Base-by-base conservation (phyloP, 176 grass and related monocot species). In the Metroxylon sagu region DNA sequence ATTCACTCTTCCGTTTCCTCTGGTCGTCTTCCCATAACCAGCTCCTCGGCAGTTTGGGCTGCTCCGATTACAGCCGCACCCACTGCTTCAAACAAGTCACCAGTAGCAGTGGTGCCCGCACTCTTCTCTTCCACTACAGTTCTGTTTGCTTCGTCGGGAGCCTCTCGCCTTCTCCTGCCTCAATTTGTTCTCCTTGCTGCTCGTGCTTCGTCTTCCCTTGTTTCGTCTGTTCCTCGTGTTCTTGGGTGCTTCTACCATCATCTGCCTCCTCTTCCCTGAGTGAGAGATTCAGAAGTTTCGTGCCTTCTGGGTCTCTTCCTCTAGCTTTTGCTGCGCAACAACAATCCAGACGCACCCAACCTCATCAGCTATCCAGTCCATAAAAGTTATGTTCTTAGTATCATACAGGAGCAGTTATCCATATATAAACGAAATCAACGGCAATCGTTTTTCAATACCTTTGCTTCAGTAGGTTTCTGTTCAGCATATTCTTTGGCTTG, bases 61-160 rank as follows among this genome's bases (percentile, higher is more conserved):
- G 84, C 54, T 14, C 75, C 83, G 12, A 72, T 50, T 60, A 87
- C 83, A 0, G 91, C 71, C 52, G 78, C 77, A 48, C 91, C 91
- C 23, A 90, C 72, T 18, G 74, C 81, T 67, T 87, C 80, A 56
- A 76, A 72, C 3, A 84, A 54, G 58, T 83, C 90, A 7, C 77
- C 83, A 1, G 67, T 30, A 0, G 76, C 29, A 65, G 73, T 87
- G 1, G 69, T 67, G 26, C 15, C 76, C 1, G 35, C 8, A 14
- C 35, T 43, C 35, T 31, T 31, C 35, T 43, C 35, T 43, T 14
- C 35, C 35, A 35, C 31, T 23, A 23, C 21, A 23, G 21, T 23
- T 23, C 1, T 35, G 6, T 35, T 35, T 35, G 6, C 31, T 35
- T 5, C 31, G 8, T 23, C 31, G 6, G 31, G 4, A 8, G 31